phyloP scores from a whole-genome alignment of 768 basidiomycete species.

The Russula sp. region DNA sequence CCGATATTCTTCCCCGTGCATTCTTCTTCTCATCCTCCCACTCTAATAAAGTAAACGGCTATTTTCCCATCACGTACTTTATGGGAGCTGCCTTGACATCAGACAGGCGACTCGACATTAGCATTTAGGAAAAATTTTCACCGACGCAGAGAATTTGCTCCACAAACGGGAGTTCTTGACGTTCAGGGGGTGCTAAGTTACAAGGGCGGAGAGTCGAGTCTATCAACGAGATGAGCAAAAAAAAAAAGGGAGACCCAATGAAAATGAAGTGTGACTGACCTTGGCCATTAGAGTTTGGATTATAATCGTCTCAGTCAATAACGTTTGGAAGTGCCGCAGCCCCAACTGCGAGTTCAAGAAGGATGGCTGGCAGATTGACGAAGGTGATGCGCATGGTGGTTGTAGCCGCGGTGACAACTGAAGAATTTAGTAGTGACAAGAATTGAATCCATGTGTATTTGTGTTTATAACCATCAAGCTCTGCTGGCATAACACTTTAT shows the following conservation, averaged over 20 bases:
- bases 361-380: neutral
- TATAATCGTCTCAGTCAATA: no score
- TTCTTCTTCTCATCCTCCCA: no score
- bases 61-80: no score
- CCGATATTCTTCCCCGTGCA: no score
- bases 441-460: no score
- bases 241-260: neutral
- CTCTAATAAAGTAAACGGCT: no score
- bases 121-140: neutral
- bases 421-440: no score
- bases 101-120: neutral
- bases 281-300: no score
- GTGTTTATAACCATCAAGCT: constrained; percentile 36
- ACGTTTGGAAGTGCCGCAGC: neutral
- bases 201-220: no score
- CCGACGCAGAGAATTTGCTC: neutral
- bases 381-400: neutral
- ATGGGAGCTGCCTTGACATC: neutral
- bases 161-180: neutral
- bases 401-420: no score
- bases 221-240: neutral
- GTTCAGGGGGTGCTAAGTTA: neutral
- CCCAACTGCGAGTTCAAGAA: neutral
- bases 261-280: neutral
- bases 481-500: constrained; percentile 64